These are phyloP conservation scores for Lactarius sp. DNA, from an alignment of 768 basidiomycete genomes.

Conservation along the genomic window DNA sequence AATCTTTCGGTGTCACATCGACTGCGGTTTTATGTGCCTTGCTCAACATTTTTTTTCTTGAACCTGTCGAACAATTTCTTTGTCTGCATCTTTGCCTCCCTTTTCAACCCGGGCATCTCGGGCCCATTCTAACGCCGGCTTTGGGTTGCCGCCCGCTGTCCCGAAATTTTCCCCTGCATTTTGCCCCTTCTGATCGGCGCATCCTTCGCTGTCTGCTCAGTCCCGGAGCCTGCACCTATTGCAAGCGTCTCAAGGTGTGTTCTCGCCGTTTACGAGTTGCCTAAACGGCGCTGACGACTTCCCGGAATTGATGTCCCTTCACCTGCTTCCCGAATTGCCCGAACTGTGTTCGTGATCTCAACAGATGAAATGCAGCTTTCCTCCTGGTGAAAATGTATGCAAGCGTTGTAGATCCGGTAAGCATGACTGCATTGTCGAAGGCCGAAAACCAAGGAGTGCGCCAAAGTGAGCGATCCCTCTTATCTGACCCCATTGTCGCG, in stretches of 20 bases:
- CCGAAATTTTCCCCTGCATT: slow-evolving; percentile 3
- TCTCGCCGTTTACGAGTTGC: background rate
- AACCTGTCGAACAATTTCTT: slow-evolving; percentile 2
- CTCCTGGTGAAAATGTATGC: slow-evolving; percentile 67
- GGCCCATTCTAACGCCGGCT: slow-evolving; percentile 6
- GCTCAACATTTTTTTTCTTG: background rate
- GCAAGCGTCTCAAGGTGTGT: slow-evolving; percentile 83
- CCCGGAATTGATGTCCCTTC: background rate
- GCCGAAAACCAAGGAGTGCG: slow-evolving; percentile 68
- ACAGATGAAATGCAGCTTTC: slow-evolving; percentile 87
- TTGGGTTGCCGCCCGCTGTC: slow-evolving; percentile 9
- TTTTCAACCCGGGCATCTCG: slow-evolving; percentile 3
- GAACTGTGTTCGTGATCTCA: background rate
- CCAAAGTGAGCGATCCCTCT: slow-evolving; percentile 63
- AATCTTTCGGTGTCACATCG: background rate
- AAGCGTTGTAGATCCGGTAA: slow-evolving; percentile 68
- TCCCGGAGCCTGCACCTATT: slow-evolving; percentile 78
- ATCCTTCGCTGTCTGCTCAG: slow-evolving; percentile 35
- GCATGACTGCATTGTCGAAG: slow-evolving; percentile 79
- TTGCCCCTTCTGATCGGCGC: slow-evolving; percentile 1
- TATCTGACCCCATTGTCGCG: background rate
- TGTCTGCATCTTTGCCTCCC: background rate
- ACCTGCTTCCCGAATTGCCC: background rate
- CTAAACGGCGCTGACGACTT: slow-evolving; percentile 5
- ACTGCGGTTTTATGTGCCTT: background rate